phyloP scores from a whole-genome alignment of 163 green algal species.

The Volvox carteri region DNA sequence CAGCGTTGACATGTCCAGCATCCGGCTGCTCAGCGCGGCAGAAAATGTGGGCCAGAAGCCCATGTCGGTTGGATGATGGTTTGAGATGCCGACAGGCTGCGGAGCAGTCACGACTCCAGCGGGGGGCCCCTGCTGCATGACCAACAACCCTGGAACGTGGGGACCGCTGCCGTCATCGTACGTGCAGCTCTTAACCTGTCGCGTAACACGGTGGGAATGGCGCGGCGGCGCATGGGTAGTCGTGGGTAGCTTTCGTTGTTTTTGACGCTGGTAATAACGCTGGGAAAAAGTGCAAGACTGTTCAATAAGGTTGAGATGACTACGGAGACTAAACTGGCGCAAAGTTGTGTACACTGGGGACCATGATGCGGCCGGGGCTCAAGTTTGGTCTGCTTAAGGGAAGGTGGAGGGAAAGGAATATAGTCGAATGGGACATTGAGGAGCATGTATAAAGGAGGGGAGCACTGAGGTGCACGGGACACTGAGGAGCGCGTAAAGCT shows the following conservation, averaged over 20 bases:
- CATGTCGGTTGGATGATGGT: neutral
- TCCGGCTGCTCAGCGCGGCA: neutral
- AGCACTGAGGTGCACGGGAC: neutral
- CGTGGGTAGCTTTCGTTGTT: neutral
- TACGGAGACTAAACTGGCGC: neutral
- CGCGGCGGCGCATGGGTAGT: neutral
- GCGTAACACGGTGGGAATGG: neutral
- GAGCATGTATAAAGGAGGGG: too few species aligned
- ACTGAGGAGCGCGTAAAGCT: neutral
- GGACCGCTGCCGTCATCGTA: neutral
- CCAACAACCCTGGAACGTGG: neutral
- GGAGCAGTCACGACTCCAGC: neutral
- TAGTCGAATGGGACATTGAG: too few species aligned
- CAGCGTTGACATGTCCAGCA: neutral
- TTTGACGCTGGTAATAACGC: neutral
- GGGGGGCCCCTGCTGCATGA: neutral
- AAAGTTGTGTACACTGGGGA: too few species aligned
- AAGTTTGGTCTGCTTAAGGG: too few species aligned
- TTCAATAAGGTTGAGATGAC: neutral
- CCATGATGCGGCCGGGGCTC: too few species aligned
- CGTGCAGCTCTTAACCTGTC: slow-evolving; percentile 3
- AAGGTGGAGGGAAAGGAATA: too few species aligned
- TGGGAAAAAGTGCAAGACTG: neutral
- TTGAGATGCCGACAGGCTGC: neutral
- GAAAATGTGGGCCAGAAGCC: neutral